Conservation (phyloP, 495 filamentous ascomycete genomes). For the Alectoria sarmentosa region DNA sequence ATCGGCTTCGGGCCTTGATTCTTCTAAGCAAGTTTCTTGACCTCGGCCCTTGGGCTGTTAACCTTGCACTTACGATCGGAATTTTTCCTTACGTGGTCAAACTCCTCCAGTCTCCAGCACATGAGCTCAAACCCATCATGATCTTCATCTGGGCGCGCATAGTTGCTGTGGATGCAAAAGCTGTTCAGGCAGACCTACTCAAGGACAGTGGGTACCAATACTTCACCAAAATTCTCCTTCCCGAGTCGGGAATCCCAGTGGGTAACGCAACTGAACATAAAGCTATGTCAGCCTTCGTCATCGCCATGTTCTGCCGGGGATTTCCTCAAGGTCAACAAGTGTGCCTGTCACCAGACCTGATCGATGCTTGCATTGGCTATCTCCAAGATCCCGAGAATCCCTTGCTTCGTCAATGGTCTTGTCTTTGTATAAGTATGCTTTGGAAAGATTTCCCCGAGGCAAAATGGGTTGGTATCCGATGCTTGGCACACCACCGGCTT, state of each 20-base stretch:
- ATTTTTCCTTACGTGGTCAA: constrained; percentile 99
- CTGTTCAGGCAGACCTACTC: constrained; percentile 84
- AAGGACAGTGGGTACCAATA: constrained; percentile 97
- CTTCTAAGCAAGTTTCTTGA: constrained; percentile 91
- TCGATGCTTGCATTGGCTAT: constrained; percentile 74
- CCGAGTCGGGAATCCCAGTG: constrained; percentile 71
- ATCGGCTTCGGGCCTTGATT: constrained; percentile 87
- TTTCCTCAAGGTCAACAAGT: constrained; percentile 87
- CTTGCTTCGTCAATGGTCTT: constrained; percentile 90
- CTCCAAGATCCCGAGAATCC: constrained; percentile 81
- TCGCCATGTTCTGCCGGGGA: constrained; percentile 92
- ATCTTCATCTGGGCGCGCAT: constrained; percentile 99
- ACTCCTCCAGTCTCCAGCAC: constrained; percentile 86
- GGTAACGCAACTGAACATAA: constrained; percentile 85
- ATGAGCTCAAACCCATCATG: constrained; percentile 96
- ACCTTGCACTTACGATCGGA: constrained; percentile 90
- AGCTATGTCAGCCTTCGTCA: constrained; percentile 97
- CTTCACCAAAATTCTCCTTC: constrained; percentile 85
- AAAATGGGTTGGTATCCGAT: constrained; percentile 87
- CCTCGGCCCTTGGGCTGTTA: constrained; percentile 94
- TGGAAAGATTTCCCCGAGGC: constrained; percentile 88
- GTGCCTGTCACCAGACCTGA: constrained; percentile 71
- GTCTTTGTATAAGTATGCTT: constrained; percentile 90
- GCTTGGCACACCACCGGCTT: constrained; percentile 68
- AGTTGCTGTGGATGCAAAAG: constrained; percentile 74